These are phyloP conservation scores for Candida maris DNA, from an alignment of 805 yeast species.

Conservation along the genomic window DNA sequence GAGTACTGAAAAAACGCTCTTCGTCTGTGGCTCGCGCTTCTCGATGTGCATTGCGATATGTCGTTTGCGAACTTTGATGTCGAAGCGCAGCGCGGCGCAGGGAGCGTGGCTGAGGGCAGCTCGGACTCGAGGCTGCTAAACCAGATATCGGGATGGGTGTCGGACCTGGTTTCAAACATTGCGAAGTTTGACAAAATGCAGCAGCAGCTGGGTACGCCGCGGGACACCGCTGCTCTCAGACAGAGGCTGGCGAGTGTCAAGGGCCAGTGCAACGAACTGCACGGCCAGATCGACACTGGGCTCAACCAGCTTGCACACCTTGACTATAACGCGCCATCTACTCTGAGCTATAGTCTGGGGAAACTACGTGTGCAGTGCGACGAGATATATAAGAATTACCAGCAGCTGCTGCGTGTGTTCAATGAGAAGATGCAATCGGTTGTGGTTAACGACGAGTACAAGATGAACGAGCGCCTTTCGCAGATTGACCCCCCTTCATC, in stretches of 20 bases:
- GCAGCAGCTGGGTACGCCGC: slow-evolving; percentile 47
- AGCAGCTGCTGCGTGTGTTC: slow-evolving; percentile 41
- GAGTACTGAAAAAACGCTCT: too few species aligned
- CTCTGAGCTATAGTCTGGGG: slow-evolving; percentile 40
- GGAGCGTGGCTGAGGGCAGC: slow-evolving; percentile 1
- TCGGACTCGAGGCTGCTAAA: slow-evolving; percentile 10
- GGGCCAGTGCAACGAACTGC: slow-evolving; percentile 14
- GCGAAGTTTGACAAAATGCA: slow-evolving; percentile 47
- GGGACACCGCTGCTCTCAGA: slow-evolving; percentile 42
- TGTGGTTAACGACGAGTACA: slow-evolving; percentile 29
- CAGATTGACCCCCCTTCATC: slow-evolving; percentile 2
- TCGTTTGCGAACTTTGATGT: slow-evolving; percentile 52
- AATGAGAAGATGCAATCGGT: slow-evolving; percentile 45
- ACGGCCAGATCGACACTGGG: slow-evolving; percentile 14
- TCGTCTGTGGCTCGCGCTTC: too few species aligned
- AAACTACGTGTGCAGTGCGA: slow-evolving; percentile 56
- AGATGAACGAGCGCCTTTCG: slow-evolving; percentile 10
- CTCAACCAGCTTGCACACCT: slow-evolving; percentile 12
- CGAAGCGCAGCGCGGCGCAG: slow-evolving; percentile 39
- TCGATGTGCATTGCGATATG: slow-evolving; percentile 31
- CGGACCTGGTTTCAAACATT: slow-evolving; percentile 38
- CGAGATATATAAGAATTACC: slow-evolving; percentile 46
- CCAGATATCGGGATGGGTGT: slow-evolving; percentile 16
- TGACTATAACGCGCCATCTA: slow-evolving; percentile 7
- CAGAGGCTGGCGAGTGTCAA: slow-evolving; percentile 28